These are phyloP conservation scores for Plantago lanceolata DNA, from an alignment of 305 asterid genomes.

Conservation along the genomic window DNA sequence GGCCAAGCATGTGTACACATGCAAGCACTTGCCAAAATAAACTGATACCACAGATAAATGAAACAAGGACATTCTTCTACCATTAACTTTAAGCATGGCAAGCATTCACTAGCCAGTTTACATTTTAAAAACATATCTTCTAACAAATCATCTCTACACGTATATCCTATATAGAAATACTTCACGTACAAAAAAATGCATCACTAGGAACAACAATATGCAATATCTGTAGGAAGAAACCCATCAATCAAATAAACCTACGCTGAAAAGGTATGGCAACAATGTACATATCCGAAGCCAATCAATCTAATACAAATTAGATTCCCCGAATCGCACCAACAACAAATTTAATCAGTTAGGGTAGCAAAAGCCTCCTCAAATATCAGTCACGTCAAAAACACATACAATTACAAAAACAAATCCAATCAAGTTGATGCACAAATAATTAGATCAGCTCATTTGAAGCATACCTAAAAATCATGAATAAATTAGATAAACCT, in stretches of 20 bases:
- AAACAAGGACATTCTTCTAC: background rate
- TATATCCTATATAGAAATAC: background rate
- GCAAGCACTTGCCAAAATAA: background rate
- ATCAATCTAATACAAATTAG: background rate
- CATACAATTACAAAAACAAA: background rate
- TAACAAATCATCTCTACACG: background rate
- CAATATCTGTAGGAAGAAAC: background rate
- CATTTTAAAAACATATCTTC: background rate
- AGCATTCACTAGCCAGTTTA: background rate
- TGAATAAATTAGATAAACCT: too few relatives aligned
- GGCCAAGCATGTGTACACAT: slow-evolving; percentile 1
- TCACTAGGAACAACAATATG: background rate
- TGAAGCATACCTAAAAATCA: too few relatives aligned
- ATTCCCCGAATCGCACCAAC: background rate
- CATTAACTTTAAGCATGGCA: background rate
- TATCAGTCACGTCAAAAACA: background rate
- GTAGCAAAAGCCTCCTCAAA: background rate
- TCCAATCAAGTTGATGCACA: too few relatives aligned
- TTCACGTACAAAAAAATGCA: background rate
- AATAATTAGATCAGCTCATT: too few relatives aligned
- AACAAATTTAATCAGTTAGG: background rate
- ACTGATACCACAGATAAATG: background rate
- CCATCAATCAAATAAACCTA: background rate
- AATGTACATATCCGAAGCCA: background rate
- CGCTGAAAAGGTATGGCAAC: background rate